phyloP scores from a whole-genome alignment of 495 filamentous ascomycete genomes.

The Cetradonia linearis region DNA sequence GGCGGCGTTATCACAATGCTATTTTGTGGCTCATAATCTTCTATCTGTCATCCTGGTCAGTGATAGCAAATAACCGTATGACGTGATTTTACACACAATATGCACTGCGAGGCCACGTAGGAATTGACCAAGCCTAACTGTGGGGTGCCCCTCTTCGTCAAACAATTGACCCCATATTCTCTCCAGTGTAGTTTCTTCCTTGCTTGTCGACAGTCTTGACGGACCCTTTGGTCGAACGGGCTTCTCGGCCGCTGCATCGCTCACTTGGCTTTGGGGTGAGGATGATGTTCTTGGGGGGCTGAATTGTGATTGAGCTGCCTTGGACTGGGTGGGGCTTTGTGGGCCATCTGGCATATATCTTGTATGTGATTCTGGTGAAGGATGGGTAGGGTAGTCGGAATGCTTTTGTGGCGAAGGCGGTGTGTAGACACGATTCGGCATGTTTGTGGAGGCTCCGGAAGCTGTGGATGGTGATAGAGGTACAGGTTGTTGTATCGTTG shows the following conservation, averaged over 20 bases:
- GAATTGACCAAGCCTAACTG: conserved; percentile 57
- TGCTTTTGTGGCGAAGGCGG: conserved; percentile 33
- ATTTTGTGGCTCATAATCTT: conserved; percentile 61
- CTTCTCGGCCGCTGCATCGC: conserved; percentile 24
- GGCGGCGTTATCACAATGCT: conserved; percentile 70
- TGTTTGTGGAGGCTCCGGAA: conserved; percentile 28
- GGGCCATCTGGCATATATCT: conserved; percentile 17
- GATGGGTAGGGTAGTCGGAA: conserved; percentile 22
- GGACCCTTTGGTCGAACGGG: conserved; percentile 35
- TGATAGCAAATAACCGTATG: background rate
- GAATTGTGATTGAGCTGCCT: conserved; percentile 1
- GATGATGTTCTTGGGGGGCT: conserved; percentile 18
- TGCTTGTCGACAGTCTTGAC: conserved; percentile 37
- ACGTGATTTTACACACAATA: conserved; percentile 45
- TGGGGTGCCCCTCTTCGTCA: conserved; percentile 55
- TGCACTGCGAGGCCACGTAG: conserved; percentile 68
- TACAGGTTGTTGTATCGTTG: conserved; percentile 20
- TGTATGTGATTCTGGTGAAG: conserved; percentile 26
- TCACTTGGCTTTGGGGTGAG: conserved; percentile 31
- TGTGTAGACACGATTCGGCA: conserved; percentile 34
- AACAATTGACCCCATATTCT: conserved; percentile 72
- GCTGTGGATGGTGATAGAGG: conserved; percentile 28
- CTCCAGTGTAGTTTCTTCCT: conserved; percentile 51
- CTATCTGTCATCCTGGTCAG: conserved; percentile 47
- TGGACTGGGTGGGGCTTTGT: conserved; percentile 22